Evolutionary conservation across 2,329 filamentous ascomycete species (phyloP), one percentile per base, ranked within the genome.

Genomic region (Thelonectria blattea): DNA sequence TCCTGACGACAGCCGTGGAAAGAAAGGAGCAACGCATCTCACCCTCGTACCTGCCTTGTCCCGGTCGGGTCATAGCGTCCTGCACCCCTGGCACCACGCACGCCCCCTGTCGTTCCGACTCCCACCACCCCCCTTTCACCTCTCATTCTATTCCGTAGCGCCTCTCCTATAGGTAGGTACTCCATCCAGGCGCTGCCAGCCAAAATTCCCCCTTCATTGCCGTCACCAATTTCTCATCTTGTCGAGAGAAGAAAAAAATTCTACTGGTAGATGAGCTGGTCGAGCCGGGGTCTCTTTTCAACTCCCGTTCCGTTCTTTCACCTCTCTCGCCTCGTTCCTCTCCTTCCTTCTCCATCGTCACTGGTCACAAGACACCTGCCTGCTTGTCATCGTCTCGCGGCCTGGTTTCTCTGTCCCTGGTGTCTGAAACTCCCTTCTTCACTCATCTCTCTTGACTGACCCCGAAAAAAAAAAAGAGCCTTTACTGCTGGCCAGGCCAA

Each of bases 171-270:
- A 24, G 22, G 30, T 46, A 43, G 51, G 27, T 30, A 30, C 27
- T 37, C 34, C 34, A 37, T 37, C 34, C 34, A 41, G 45, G 57
- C 61, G 60, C 56, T 63, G 65, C 65, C 61, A 68, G 56, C 65
- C 61, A 67, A 51, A 56, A 68, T 67, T 62, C 68, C 68, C 68
- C 68, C 68, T 69, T 70, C 66, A 70, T 70, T 56, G 62, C 60
- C 60, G 58, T 61, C 63, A 56, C 65, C 67, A 68, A 70, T 68
- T 69, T 69, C 68, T 70, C 67, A 51, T 69, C 65, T 62, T 63
- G 61, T 63, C 58, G 41, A 58, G 56, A 63, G 63, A 68, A 68
- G 60, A 47, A 27, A 58, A 60, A 62, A 68, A 68, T 62, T 41
- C 60, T 61, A 57, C 57, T 59, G 67, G 45, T 37, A 56, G 47